phyloP scores from a whole-genome alignment of 2,329 filamentous ascomycete genomes.

The Apiospora saccharicola region DNA sequence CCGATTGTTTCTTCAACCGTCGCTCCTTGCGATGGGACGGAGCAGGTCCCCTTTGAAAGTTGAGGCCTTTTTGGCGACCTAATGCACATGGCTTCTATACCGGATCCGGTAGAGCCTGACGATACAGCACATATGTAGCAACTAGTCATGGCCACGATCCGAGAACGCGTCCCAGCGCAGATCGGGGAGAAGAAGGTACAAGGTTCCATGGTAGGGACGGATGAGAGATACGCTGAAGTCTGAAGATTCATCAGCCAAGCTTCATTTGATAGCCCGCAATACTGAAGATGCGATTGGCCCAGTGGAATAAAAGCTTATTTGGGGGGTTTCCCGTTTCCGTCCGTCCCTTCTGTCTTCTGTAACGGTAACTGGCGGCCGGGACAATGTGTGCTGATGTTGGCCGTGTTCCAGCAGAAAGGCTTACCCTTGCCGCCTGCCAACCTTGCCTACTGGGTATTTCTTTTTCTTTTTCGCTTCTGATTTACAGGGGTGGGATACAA shows the following conservation, averaged over 20 bases:
- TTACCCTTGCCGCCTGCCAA: neutral
- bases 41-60: neutral
- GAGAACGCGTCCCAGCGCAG: slow-evolving; percentile 15
- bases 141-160: slow-evolving; percentile 18
- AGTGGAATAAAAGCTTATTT: slow-evolving; percentile 6
- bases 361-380: slow-evolving; percentile 1
- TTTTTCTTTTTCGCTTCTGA: neutral
- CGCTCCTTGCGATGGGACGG: slow-evolving; percentile 13
- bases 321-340: neutral
- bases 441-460: too few species aligned
- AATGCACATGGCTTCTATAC: neutral
- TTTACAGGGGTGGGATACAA: neutral
- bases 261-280: neutral
- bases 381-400: neutral
- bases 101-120: slow-evolving; percentile 1
- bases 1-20: slow-evolving; percentile 15
- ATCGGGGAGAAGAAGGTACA: neutral
- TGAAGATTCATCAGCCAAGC: slow-evolving; percentile 15
- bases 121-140: neutral
- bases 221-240: slow-evolving; percentile 5
- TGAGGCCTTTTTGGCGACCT: neutral
- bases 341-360: slow-evolving; percentile 3
- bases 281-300: slow-evolving; percentile 3
- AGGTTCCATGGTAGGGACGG: neutral
- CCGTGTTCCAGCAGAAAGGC: slow-evolving; percentile 7